These are phyloP conservation scores for Candida glaebosa DNA, from an alignment of 805 yeast genomes.

Conservation along the genomic window DNA sequence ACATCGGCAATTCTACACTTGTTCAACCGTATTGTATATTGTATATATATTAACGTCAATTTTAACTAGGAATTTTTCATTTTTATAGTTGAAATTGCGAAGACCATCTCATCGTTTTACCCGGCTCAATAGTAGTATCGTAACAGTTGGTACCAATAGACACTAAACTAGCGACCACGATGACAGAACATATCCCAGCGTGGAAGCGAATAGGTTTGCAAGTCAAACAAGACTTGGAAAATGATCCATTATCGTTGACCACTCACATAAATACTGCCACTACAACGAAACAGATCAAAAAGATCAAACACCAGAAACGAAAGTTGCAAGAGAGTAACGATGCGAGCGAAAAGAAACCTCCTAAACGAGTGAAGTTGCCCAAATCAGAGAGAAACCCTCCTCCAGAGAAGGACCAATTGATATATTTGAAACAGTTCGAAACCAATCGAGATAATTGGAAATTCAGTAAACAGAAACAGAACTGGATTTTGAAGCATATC, in stretches of 20 bases:
- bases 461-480: constrained; percentile 82
- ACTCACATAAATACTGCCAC: constrained; percentile 44
- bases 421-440: constrained; percentile 55
- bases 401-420: constrained; percentile 74
- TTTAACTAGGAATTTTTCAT: not conserved
- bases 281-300: constrained; percentile 42
- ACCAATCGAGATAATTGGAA: constrained; percentile 67
- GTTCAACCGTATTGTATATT: not conserved
- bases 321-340: constrained; percentile 18
- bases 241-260: constrained; percentile 44
- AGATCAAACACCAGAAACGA: constrained; percentile 33
- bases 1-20: constrained; percentile 4
- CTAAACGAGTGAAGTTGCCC: constrained; percentile 68
- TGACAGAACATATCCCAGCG: constrained; percentile 48
- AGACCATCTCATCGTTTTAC: constrained; percentile 2
- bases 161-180: not conserved
- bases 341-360: constrained; percentile 46
- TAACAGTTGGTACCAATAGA: too few species aligned
- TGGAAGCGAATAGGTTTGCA: constrained; percentile 78
- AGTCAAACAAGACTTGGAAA: constrained; percentile 45
- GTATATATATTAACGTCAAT: not conserved
- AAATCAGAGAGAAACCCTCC: constrained; percentile 66
- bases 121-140: not conserved
- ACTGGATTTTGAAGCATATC: constrained; percentile 73
- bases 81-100: not conserved